Evolutionary conservation across 1,139 yeast species (phyloP).

Genomic region (Geotrichum macrosporum): DNA sequence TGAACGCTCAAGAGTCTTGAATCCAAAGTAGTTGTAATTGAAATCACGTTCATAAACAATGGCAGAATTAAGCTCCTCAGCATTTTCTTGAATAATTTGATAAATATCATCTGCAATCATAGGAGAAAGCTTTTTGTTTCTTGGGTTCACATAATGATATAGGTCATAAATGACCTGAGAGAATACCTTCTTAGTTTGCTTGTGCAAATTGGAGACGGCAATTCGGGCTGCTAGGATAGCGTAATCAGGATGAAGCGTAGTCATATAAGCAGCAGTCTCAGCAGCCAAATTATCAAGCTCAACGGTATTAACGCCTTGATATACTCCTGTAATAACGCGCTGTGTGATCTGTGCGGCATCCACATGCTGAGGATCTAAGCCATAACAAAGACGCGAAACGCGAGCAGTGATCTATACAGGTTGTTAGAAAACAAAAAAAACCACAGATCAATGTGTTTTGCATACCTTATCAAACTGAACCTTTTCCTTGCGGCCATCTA

Average conservation of each 20-base stretch:
- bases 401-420: constrained; percentile 53
- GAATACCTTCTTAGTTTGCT: constrained; percentile 85
- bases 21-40: constrained; percentile 78
- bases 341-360: constrained; percentile 89
- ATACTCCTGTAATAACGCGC: constrained; percentile 82
- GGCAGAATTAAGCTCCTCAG: constrained; percentile 73
- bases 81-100: constrained; percentile 56
- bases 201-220: constrained; percentile 86
- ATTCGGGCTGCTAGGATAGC: constrained; percentile 93
- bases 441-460: constrained; percentile 8
- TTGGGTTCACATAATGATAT: constrained; percentile 74
- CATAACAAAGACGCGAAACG: constrained; percentile 67
- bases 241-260: constrained; percentile 94
- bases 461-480: constrained; percentile 66
- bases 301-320: constrained; percentile 93
- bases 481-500: constrained; percentile 76
- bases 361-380: constrained; percentile 75
- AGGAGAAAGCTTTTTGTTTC: constrained; percentile 68
- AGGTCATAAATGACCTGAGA: constrained; percentile 71
- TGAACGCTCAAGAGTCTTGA: constrained; percentile 82
- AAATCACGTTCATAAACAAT: constrained; percentile 81
- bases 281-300: constrained; percentile 92
- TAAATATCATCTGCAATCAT: constrained; percentile 74
- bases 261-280: constrained; percentile 95
- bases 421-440: no score